Evolutionary conservation across 1,284 basidiomycete species (phyloP), one percentile per base, ranked within the genome.

Genomic region (Boletellus dicymbophilus): DNA sequence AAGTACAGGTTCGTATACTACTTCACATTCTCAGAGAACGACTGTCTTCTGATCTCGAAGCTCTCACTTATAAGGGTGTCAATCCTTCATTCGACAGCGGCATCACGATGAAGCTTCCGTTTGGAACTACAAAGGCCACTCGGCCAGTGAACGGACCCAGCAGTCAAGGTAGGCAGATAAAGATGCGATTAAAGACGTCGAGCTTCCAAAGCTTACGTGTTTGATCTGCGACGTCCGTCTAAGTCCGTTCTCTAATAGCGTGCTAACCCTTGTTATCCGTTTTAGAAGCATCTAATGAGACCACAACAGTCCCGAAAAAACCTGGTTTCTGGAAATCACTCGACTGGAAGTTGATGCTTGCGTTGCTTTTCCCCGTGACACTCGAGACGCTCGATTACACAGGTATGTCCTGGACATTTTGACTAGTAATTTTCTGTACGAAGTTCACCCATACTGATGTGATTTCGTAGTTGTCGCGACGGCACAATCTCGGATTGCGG

Each of bases 401-500:
- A n/a, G 69, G 75, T 71, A 40, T 37, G 63, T 48, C 16, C 6
- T 28, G 4, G 31, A n/a, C 31, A 10, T 15, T 13, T 47, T 4
- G 20, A 20, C 20, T 12, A 15, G 23, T 16, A 27, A n/a, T 10
- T 25, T 13, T n/a, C n/a, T 25, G 12, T 20, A 15, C 6, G 8
- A 25, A 16, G 23, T 11, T 3, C 7, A 3, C 25, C 34, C 38
- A 40, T 33, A 10, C 6, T 23, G 15, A n/a, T 22, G 3, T 15
- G 20, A 16, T 38, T n/a, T 15, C 33, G 16, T 33, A 79, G 78
- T 80, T 3, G 78, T 80, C 22, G 79, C 79, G 6, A 79, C 77
- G n/a, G 76, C 78, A 3, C 79, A 80, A 52, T 63, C 74, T 21
- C 70, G 72, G 27, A 80, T 80, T 49, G 78, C 77, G 13, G 77